Evolutionary conservation across 2,329 filamentous ascomycete genomes (phyloP), one percentile per base, ranked within the genome.

Genomic region (Aspergillus hiratsukae): DNA sequence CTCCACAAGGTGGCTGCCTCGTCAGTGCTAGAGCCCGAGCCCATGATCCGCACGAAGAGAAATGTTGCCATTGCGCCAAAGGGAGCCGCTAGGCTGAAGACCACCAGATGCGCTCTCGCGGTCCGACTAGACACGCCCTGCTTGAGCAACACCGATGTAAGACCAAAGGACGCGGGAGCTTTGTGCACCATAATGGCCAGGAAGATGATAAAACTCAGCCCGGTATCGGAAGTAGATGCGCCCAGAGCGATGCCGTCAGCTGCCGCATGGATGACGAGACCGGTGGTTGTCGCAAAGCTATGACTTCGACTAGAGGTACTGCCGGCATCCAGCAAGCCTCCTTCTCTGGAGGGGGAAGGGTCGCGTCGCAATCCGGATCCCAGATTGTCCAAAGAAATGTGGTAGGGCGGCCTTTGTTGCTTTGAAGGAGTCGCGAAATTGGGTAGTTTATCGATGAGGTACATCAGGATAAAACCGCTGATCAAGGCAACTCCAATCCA

Each of bases 171-270:
- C 1, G 94, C 94, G 0, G 92, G 93, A 1, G 91, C 93, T 76
- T 97, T 99, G 75, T 99, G 94, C 5, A 97, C 85, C 89, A 99
- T 95, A 64, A 99, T 94, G 10, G 94, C 94, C 43, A 96, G 76
- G 72, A 99, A 99, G 41, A 99, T 91, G 65, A 99, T 90, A 58
- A 97, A 85, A 37, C 90, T 91, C 10, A 99, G 78, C 56, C 88
- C 87, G 59, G 85, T 85, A 64, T 90, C 87, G 3, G 89, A 87
- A 3, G 88, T 90, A 0, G 92, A 96, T 25, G 94, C 94, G 23
- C 94, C 94, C 75, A 99, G 87, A 2, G 94, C 94, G 59, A 99
- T 96, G 17, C 94, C 94, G 68, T 99, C 94, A 2, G 94, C 93
- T 2, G 90, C 89, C 0, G 94, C 91, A 72, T 99, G 94, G 56